Base-by-base conservation (phyloP, 2,329 filamentous ascomycete genomes). In the Phyllosticta citrichinensis region DNA sequence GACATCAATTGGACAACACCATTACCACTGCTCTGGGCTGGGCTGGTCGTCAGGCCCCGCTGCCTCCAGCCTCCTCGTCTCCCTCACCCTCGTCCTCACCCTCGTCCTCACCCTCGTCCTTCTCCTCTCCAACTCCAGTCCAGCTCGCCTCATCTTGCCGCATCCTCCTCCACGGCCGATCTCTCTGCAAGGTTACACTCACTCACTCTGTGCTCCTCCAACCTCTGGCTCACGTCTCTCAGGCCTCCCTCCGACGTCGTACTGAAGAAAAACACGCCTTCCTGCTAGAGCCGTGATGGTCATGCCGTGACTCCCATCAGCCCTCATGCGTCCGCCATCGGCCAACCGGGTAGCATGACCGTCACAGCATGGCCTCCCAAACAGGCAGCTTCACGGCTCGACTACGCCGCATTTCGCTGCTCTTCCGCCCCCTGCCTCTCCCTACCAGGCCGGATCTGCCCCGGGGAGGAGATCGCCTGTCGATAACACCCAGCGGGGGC, bases 301-400 rank as follows among this genome's bases (percentile, higher is more conserved):
- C 66, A 68, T 67, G 68, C 66, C 66, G 68, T 71, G 72, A 69
- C 68, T 69, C 72, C 66, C 58, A 40, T 72, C 71, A 73, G 17
- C 40, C 3, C 14, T 17, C 12, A 56, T 54, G 35, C 55, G 58
- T 14, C 40, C 40, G 58, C 58, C 33, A 47, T 54, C n/a, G 55
- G 19, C 55, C 47, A 57, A 27, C 40, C 58, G 54, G 25, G 6
- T 47, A 47, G 12, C 40, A 57, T 57, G 53, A 56, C 40, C 56
- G 33, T 57, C 58, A 61, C 58, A 55, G 56, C 58, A 61, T 54
- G 27, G 10, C 20, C 5, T 19, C 54, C 27, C 53, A 53, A 61
- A 52, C 25, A 52, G 47, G 30, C 24, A 35, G 14, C 52, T 47
- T 47, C 40, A 53, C 27, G 56, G 40, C 27, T 11, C 20, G 25